Evolutionary conservation across 148 eudicot genomes (phyloP).

Genomic region (Dysphania ambrosioides): DNA sequence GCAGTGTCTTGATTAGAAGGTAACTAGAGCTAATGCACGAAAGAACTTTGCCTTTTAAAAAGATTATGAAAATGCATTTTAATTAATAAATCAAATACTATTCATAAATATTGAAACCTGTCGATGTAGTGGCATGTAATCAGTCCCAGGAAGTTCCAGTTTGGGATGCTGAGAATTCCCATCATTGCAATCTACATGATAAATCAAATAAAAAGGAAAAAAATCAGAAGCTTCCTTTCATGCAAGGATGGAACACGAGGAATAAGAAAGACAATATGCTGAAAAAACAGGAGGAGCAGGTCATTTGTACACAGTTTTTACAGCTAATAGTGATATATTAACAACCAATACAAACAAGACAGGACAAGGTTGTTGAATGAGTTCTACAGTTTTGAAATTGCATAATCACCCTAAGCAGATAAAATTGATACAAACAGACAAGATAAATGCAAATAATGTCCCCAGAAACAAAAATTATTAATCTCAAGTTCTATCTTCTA

Average conservation of each 20-base stretch:
- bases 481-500: not conserved
- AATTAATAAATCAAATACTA: not conserved
- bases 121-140: constrained; percentile 44
- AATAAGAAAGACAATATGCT: not conserved
- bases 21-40: not conserved
- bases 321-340: not conserved
- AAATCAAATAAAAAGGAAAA: not conserved
- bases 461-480: not conserved
- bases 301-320: not conserved
- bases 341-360: not conserved
- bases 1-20: not conserved
- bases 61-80: not conserved
- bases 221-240: not conserved
- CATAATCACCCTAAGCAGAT: not conserved
- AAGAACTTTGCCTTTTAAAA: not conserved
- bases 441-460: not conserved
- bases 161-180: constrained; percentile 59
- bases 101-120: constrained; percentile 39
- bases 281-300: not conserved
- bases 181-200: constrained; percentile 48
- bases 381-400: not conserved
- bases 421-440: not conserved
- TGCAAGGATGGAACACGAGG: not conserved
- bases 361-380: not conserved
- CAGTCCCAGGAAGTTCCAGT: constrained; percentile 70